Evolutionary conservation across 148 eudicot genomes (phyloP), one percentile per base, ranked within the genome.

Genomic region (Diospyros lotus): DNA sequence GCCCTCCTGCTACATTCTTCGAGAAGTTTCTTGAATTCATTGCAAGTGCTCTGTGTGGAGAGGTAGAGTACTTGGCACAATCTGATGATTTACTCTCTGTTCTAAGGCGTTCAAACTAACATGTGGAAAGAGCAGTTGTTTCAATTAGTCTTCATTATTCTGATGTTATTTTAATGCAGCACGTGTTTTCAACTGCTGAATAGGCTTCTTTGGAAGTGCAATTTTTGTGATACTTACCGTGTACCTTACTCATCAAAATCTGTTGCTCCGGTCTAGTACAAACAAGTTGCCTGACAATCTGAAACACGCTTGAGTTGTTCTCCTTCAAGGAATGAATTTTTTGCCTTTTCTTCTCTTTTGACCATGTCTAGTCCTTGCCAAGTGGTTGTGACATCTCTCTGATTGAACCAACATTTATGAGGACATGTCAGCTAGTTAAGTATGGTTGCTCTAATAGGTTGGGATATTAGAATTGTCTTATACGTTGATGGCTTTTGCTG

Each of bases 11-110:
- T 67, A 82, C 78, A 76, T 78, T 91, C 80, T 64, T 81, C 59
- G 84, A 92, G 42, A 86, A 78, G 51, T 90, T 94, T 86, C 76
- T 94, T 79, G 85, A 80, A 60, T 92, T 89, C 81, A 73, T 94
- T 17, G 86, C 80, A 68, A 70, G 76, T 76, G 84, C 86, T 52
- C 76, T 94, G 48, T 82, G 76, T 5, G 76, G 72, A 72, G 85
- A 89, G 97, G 98, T 94, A 73, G 71, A 86, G 70, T 75, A 41
- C 74, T 73, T 72, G 15, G n/a, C 66, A 38, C 17, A 9, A 39
- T 40, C 58, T 58, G 62, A 11, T 44, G 28, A 44, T 9, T 43
- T 60, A 45, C 55, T 44, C 39, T 58, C 1, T 58, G 3, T 43
- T 41, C 28, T 28, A 28, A 28, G 28, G 28, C 28, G 45, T 61